Evolutionary conservation across 2,329 filamentous ascomycete species (phyloP).

Genomic region (Xylariaceae sp.): DNA sequence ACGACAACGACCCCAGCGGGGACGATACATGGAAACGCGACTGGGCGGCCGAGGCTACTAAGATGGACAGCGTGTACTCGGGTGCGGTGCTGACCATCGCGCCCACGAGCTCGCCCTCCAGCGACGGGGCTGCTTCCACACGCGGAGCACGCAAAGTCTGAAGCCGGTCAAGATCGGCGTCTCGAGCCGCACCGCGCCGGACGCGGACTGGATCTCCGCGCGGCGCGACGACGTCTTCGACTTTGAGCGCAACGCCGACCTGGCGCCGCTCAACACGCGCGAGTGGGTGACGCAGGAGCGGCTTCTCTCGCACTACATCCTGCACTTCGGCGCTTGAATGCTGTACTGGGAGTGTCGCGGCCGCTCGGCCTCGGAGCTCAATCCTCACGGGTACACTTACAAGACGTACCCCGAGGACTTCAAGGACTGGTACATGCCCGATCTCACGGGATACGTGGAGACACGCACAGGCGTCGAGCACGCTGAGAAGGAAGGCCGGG

Average conservation of each 20-base stretch:
- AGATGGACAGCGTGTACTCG: conserved; percentile 2
- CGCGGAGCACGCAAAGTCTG: background rate
- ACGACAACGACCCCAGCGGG: too few species aligned
- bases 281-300: conserved; percentile 11
- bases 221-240: conserved; percentile 9
- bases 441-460: too few species aligned
- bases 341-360: too few species aligned
- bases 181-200: background rate
- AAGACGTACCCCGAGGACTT: too few species aligned
- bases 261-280: conserved; percentile 5
- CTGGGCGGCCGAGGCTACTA: background rate
- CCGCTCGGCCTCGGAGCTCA: too few species aligned
- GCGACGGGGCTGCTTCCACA: conserved; percentile 5
- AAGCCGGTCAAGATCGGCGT: background rate
- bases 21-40: background rate
- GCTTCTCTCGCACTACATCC: too few species aligned
- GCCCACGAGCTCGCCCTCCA: conserved; percentile 1
- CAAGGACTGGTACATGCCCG: too few species aligned
- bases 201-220: conserved; percentile 5
- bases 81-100: conserved; percentile 3
- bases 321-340: too few species aligned
- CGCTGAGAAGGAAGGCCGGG: too few species aligned
- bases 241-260: conserved; percentile 1
- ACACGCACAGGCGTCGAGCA: too few species aligned
- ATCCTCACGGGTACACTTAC: too few species aligned